Base-by-base conservation (phyloP, 2,329 filamentous ascomycete species). In the Colletotrichum salicis region DNA sequence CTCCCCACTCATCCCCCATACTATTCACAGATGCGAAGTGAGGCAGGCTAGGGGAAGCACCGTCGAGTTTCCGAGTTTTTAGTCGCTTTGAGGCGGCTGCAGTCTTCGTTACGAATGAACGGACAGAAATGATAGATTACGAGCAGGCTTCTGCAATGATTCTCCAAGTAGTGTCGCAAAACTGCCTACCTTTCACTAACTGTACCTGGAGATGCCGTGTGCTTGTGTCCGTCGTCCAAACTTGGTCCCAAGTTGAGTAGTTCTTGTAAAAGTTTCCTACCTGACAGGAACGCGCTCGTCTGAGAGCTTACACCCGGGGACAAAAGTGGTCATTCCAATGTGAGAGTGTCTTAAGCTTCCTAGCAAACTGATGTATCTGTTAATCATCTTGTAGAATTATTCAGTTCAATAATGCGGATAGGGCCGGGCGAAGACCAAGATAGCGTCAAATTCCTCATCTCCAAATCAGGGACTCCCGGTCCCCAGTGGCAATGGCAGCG, bases 401-500 rank as follows among this genome's bases (percentile, higher is more conserved):
- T 35, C 22, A 13, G 15, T 52, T 64, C 55, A 64, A 60, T 60
- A 64, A 45, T 64, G 59, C 59, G 65, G 65, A 69, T 64, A 64
- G 59, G 65, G 55, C 29, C 59, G 65, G 69, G 33, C 35, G 13
- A 64, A 41, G 65, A 45, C 55, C 55, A 57, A 60, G 55, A 60
- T 64, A 63, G 55, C 48, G 70, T 72, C 60, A 3, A 61, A 41
- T 41, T 64, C 52, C 29, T 24, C 55, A 22, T 59, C 45, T 33
- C 22, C 55, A 60, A 52, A 24, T 61, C 70, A 64, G 48, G 70
- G 65, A 68, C 54, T 70, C 60, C 37, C 37, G 37, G 37, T 41
- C 37, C 70, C 65, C 22, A 29, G 70, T 72, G 70, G 70, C 70
- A 62, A 72, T 41, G 41, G 48, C 35, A 52, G 19, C 45, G 37